Base-by-base conservation (phyloP, 2,329 filamentous ascomycete species). In the Diaporthe australafricana region DNA sequence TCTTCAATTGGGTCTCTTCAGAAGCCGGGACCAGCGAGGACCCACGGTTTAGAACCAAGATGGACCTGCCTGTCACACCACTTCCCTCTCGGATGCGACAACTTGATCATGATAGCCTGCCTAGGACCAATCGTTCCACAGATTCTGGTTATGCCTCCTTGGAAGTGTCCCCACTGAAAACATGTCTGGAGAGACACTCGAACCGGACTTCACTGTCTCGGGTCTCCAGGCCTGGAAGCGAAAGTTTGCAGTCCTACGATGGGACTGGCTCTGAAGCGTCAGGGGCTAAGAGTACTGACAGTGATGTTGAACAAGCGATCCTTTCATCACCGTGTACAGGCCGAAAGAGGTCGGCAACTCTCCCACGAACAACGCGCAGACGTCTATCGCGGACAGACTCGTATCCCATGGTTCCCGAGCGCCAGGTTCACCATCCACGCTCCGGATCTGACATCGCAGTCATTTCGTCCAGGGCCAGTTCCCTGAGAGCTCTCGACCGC, bases 401-500 rank as follows among this genome's bases (percentile, higher is more conserved):
- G 2, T 69, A 65, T 9, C 56, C 69, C 17, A 40, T 60, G 12
- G 38, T 65, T 5, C 45, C 56, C 1, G 48, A 60, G 48, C 56
- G 56, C 3, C 66, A 45, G 17, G 11, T 35, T n/a, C 22, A 47
- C 17, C 72, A 73, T 42, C 50, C 55, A 47, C 72, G 72, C 27
- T 22, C 48, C 27, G 69, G 65, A 2, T 73, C 72, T 60, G 70
- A 73, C 20, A 73, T 63, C 17, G 63, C 22, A 17, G n/a, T 73
- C 50, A 71, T 38, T 42, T 48, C 35, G 14, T 40, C 48, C 1
- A 71, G 65, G 38, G 56, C 38, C 50, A 60, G 56, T 16, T 77
- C 76, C 9, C 42, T 79, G 14, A 77, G 76, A 11, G 72, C 72
- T 6, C 79, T 83, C 3, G 87, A 90, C 74, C 85, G 88, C 57